Base-by-base conservation (phyloP, 805 yeast species). In the Naumovozyma castellii region DNA sequence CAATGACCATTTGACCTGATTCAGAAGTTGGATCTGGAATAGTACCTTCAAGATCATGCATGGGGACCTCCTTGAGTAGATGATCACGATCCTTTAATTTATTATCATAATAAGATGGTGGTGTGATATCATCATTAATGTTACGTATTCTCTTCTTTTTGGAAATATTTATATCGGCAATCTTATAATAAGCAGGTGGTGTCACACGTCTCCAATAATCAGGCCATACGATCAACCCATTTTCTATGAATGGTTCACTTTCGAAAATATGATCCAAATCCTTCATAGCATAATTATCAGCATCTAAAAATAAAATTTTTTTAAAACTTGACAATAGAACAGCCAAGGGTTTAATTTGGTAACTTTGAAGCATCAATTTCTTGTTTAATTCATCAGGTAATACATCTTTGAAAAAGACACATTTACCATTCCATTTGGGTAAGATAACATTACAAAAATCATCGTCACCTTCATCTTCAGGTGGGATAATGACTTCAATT, bases 401-500 rank as follows among this genome's bases (percentile, higher is more conserved):
- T 32, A 72, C 66, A 49, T 76, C 70, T 18, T 69, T 57, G 52
- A 77, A 59, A 19, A 71, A 57, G 9, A 80, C 65, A 61, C 92
- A 82, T 43, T 65, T 69, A 1, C 84, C 87, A 43, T 77, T 72
- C n/a, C 79, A 59, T 18, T 56, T 50, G 0, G 94, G 92, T 48
- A 84, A 66, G 2, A 81, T 66, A 6, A 64, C 62, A 17, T 73
- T 76, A 61, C 95, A 86, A 38, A 78, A 68, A 42, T 79, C 82
- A 29, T 75, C 69, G 52, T 84, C 92, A 51, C 76, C 83, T 52
- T 83, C 92, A 25, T 72, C 72, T 16, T 69, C 65, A 30, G 75
- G 71, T 6, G 94, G 94, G 47, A 87, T 75, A 47, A 84, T 71
- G 8, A 87, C 82, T 65, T 87, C 96, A 16, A 87, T 76, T 0